Conservation (phyloP, 2,329 filamentous ascomycete species). For the Curvularia verruculosa region DNA sequence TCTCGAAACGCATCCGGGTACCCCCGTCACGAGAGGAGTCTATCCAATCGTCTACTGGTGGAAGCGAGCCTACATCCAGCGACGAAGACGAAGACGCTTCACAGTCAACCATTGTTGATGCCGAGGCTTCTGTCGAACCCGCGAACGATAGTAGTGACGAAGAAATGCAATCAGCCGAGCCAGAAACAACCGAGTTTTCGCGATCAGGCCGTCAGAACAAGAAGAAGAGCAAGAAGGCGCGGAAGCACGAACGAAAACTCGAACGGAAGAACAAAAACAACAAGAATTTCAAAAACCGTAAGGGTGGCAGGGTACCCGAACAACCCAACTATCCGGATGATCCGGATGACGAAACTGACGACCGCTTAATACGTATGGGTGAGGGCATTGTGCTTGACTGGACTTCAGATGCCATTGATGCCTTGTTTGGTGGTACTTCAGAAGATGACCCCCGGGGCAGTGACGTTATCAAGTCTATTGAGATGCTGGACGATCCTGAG, state of each 20-base stretch:
- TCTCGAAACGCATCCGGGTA: constrained; percentile 55
- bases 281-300: constrained; percentile 44
- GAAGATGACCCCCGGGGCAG: constrained; percentile 62
- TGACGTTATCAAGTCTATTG: constrained; percentile 64
- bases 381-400: constrained; percentile 91
- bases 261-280: constrained; percentile 40
- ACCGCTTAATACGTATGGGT: constrained; percentile 75
- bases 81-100: constrained; percentile 44
- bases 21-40: constrained; percentile 43
- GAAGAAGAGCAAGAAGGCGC: constrained; percentile 43
- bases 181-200: constrained; percentile 21
- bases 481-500: constrained; percentile 62
- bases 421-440: constrained; percentile 64
- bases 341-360: constrained; percentile 54
- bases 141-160: constrained; percentile 47
- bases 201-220: constrained; percentile 41
- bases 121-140: constrained; percentile 37
- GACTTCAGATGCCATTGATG: constrained; percentile 71
- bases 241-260: constrained; percentile 38
- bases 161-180: constrained; percentile 42
- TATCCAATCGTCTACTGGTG: constrained; percentile 38
- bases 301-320: constrained; percentile 35
- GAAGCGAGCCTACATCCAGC: constrained; percentile 37
- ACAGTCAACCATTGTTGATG: constrained; percentile 30
- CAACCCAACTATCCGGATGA: constrained; percentile 40